phyloP scores from a whole-genome alignment of 23 red algal genomes.

The Gracilaria caudata region DNA sequence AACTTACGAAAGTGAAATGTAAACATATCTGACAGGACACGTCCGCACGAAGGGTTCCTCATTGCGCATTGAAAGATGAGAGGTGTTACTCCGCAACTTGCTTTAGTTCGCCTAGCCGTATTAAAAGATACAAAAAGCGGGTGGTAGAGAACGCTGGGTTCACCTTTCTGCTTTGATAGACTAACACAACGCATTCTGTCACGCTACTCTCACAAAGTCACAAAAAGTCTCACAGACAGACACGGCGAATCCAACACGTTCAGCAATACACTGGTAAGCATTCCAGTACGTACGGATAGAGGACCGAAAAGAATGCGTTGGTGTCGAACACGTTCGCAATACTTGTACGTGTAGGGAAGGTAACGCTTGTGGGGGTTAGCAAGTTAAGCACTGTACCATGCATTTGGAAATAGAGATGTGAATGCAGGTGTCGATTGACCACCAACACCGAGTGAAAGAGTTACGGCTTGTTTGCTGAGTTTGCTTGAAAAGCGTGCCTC shows the following conservation, averaged over 20 bases:
- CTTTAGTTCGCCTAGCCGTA: no score
- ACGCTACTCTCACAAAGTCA: background rate
- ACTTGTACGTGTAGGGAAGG: no score
- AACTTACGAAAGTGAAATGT: background rate
- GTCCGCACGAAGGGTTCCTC: background rate
- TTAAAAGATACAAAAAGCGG: background rate
- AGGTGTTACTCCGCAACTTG: no score
- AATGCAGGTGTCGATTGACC: no score
- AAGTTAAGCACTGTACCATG: background rate
- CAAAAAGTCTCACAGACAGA: background rate
- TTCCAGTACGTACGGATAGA: background rate
- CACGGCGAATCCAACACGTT: background rate
- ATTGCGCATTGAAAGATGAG: background rate
- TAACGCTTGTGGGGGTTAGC: no score
- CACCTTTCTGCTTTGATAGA: background rate
- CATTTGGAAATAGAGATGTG: no score
- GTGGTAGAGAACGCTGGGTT: background rate
- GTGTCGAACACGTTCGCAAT: no score
- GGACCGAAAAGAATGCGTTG: background rate
- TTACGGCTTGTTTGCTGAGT: no score
- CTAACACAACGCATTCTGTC: constrained; percentile 8
- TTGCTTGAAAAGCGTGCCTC: no score
- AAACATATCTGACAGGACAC: background rate
- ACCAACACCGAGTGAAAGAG: no score
- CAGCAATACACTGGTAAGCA: background rate